Evolutionary conservation across 495 filamentous ascomycete genomes (phyloP).

Genomic region (Xylaria sp.): DNA sequence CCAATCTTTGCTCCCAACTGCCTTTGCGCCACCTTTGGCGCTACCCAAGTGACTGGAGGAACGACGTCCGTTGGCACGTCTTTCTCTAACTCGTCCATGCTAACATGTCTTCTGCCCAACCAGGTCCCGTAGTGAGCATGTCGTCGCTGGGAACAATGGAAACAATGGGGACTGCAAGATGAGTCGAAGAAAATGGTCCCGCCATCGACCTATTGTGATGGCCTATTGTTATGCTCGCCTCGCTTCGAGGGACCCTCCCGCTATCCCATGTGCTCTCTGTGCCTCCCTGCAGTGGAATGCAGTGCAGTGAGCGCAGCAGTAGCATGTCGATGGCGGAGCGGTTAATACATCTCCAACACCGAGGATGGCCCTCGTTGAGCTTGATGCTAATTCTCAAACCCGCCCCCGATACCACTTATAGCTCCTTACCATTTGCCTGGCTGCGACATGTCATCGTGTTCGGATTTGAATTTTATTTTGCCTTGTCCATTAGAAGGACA

Average conservation of each 20-base stretch:
- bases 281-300: slow-evolving; percentile 19
- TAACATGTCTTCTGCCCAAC: slow-evolving; percentile 22
- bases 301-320: slow-evolving; percentile 8
- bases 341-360: slow-evolving; percentile 30
- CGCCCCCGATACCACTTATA: slow-evolving; percentile 22
- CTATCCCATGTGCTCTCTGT: slow-evolving; percentile 25
- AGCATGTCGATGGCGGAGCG: slow-evolving; percentile 25
- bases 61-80: slow-evolving; percentile 28
- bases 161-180: slow-evolving; percentile 20
- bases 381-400: slow-evolving; percentile 28
- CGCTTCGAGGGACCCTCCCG: slow-evolving; percentile 24
- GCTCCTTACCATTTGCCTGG: slow-evolving; percentile 2
- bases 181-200: slow-evolving; percentile 17
- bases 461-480: neutral
- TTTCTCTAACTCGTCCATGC: slow-evolving; percentile 24
- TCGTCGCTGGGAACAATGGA: slow-evolving; percentile 22
- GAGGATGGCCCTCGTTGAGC: slow-evolving; percentile 19
- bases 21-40: slow-evolving; percentile 24
- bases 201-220: slow-evolving; percentile 4
- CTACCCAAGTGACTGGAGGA: slow-evolving; percentile 26
- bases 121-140: slow-evolving; percentile 13
- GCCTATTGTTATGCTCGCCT: slow-evolving; percentile 24
- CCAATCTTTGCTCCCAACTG: slow-evolving; percentile 23
- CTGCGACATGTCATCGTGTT: neutral
- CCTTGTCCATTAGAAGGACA: neutral